phyloP scores from a whole-genome alignment of 192 early-diverging fungal genomes.

The Podila epigama region DNA sequence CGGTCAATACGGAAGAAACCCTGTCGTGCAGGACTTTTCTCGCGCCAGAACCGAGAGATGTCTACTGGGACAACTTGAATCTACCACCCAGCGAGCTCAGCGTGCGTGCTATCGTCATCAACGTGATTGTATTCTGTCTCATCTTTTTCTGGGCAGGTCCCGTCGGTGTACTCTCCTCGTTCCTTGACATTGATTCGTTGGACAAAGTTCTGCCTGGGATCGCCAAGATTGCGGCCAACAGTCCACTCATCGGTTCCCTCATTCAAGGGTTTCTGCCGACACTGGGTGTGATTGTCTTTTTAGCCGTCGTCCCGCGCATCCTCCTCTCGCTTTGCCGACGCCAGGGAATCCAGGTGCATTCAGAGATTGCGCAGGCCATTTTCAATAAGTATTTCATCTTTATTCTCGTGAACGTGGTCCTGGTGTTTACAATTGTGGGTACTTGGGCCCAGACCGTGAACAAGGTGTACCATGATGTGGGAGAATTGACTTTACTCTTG shows the following conservation, averaged over 20 bases:
- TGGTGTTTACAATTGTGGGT: constrained; percentile 77
- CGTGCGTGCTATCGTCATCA: constrained; percentile 60
- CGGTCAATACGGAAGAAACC: constrained; percentile 69
- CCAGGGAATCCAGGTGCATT: constrained; percentile 36
- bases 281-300: constrained; percentile 73
- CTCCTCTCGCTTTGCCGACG: constrained; percentile 53
- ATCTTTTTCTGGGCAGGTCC: constrained; percentile 82
- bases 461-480: constrained; percentile 70
- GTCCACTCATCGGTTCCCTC: constrained; percentile 63
- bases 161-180: constrained; percentile 68
- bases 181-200: constrained; percentile 68
- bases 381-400: constrained; percentile 75
- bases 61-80: constrained; percentile 79
- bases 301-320: constrained; percentile 73
- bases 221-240: constrained; percentile 54
- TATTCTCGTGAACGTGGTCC: constrained; percentile 75
- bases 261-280: constrained; percentile 77
- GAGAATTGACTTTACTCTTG: constrained; percentile 66
- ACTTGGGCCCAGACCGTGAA: constrained; percentile 71
- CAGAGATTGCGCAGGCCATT: constrained; percentile 35
- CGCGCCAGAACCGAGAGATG: constrained; percentile 80
- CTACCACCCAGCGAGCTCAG: constrained; percentile 63
- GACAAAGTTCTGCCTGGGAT: constrained; percentile 67
- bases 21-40: constrained; percentile 67
- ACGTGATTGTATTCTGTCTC: constrained; percentile 64